phyloP scores from a whole-genome alignment of 1,284 basidiomycete species.

The Sporisorium graminicola region DNA sequence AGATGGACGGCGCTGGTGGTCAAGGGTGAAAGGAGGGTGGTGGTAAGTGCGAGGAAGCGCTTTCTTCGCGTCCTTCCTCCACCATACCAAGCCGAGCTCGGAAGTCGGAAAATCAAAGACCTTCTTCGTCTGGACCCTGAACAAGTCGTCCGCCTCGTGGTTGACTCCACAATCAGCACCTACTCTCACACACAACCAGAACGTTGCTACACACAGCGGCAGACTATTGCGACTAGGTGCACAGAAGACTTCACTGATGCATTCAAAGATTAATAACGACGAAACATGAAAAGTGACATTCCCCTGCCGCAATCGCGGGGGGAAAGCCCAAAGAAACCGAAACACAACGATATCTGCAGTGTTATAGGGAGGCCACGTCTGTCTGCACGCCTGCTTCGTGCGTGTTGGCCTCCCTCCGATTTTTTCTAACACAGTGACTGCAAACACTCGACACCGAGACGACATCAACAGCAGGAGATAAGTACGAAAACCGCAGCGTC shows the following conservation, averaged over 20 bases:
- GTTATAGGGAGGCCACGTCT: neutral
- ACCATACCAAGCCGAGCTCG: neutral
- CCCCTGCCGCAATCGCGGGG: neutral
- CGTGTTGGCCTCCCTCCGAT: slow-evolving; percentile 12
- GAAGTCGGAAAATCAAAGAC: neutral
- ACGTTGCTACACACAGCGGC: no score
- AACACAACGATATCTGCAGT: neutral
- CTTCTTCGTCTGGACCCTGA: slow-evolving; percentile 5
- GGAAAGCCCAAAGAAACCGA: slow-evolving; percentile 1
- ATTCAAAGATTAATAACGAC: neutral
- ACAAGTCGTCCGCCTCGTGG: neutral
- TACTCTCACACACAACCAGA: neutral
- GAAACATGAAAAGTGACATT: neutral
- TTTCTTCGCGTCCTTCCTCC: neutral
- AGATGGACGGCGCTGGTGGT: no score
- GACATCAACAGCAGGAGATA: neutral
- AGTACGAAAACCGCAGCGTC: slow-evolving; percentile 6
- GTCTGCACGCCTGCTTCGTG: slow-evolving; percentile 43
- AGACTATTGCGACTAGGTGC: neutral
- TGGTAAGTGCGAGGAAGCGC: neutral
- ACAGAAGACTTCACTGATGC: neutral
- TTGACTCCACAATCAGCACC: neutral
- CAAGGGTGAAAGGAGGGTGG: neutral
- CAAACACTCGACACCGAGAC: neutral
- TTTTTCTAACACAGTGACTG: slow-evolving; percentile 1